Percentiles rank a stretch among this genome's conserved stretches.
These are phyloP conservation scores for Mikania micrantha DNA, from an alignment of 129 eudicot genomes.

Conservation along the genomic window DNA sequence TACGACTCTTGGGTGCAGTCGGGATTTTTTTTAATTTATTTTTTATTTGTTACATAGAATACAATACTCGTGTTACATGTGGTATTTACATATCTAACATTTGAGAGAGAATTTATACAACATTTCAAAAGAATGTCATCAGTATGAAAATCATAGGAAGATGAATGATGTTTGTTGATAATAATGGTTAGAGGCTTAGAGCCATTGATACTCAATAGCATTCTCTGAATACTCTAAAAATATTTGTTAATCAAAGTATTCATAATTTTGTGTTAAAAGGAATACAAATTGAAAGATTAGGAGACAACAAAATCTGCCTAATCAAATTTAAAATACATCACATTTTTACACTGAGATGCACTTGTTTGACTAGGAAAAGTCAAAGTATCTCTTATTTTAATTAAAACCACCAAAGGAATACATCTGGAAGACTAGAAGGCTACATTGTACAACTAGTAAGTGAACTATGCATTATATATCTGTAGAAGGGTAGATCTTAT, in stretches of 20 bases:
- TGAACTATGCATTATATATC: not conserved
- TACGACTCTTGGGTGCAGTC: not conserved
- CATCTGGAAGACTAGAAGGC: not conserved
- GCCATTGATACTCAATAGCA: no score
- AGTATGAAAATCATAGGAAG: no score
- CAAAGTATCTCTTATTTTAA: not conserved
- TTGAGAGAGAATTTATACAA: no score
- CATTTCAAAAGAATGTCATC: no score
- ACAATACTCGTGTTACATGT: not conserved
- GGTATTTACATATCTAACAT: not conserved
- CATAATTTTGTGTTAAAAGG: not conserved
- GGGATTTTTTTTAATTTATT: no score
- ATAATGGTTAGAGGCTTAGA: no score
- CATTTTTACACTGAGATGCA: not conserved
- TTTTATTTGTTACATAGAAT: not conserved
- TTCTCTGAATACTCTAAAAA: not conserved
- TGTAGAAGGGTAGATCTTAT: not conserved
- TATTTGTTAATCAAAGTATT: conserved; percentile 6
- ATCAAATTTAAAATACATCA: conserved; percentile 28
- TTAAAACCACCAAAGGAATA: not conserved
- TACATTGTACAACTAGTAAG: conserved; percentile 4
- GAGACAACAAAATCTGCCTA: conserved; percentile 42
- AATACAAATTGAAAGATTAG: conserved; percentile 27
- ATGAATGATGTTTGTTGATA: no score
- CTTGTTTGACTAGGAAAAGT: conserved; percentile 9